Evolutionary conservation across 345 rosid species (phyloP), one percentile per base, ranked within the genome.

Genomic region (Linum tenue): DNA sequence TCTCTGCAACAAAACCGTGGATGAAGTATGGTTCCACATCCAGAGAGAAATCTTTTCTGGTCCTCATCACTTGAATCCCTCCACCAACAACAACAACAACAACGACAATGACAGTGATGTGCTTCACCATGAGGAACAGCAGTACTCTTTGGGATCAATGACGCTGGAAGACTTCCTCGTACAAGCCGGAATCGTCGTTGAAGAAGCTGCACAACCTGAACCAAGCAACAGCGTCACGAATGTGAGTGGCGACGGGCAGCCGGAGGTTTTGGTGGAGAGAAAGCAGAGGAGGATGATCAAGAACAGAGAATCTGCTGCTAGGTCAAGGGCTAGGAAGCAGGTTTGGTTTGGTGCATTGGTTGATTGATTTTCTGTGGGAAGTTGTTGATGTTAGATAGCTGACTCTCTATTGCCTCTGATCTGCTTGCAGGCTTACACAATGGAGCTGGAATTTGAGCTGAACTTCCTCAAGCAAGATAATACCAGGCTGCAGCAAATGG

Each of bases 281-380:
- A 80, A 92, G 68, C 97, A 86, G 48, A 87, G 92, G 0, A 76
- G 97, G 70, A 89, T 92, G 95, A 92, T 92, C 7, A 89, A 92
- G 83, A 92, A 92, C 63, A 79, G 94, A 5, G 98, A 92, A 63
- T 92, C 98, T 0, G 98, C 96, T 1, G 96, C 97, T 15, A 67
- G 98, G 39, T 92, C 98, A n/a, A 82, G 98, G 8, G 98, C 98
- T 12, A 76, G 98, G 72, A 87, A 85, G 73, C 98, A 89, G 85
- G 98, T 92, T 92, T 44, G n/a, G 61, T 53, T 6, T 4, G 14
- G 31, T 22, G 31, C 31, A 22, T 22, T 22, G 31, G 31, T 22
- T 22, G 31, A 22, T 22, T 22, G 31, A 22, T 22, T 22, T 22
- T 22, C 31, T 22, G 31, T 22, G 31, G 31, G 31, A 22, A 22